Percentiles rank a stretch among this genome's conserved stretches.
phyloP scores from a whole-genome alignment of 345 rosid species.

The Brassica rapa region DNA sequence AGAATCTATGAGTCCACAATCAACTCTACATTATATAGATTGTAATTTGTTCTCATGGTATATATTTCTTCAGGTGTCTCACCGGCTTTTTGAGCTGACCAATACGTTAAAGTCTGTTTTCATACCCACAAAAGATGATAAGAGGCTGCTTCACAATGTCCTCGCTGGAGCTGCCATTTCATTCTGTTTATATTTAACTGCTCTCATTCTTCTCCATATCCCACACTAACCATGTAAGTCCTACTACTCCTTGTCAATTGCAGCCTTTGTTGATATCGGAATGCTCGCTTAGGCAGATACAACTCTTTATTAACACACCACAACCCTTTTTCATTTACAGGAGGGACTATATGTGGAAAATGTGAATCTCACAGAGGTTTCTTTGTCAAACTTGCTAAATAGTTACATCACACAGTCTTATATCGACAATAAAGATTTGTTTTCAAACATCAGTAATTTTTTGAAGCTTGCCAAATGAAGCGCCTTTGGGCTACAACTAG shows the following conservation, averaged over 20 bases:
- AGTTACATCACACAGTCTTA: slow-evolving; percentile 22
- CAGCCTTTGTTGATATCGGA: not conserved
- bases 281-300: not conserved
- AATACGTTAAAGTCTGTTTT: slow-evolving; percentile 68
- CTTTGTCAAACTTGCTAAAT: slow-evolving; percentile 25
- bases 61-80: slow-evolving; percentile 60
- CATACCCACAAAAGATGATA: slow-evolving; percentile 74
- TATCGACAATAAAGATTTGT: slow-evolving; percentile 29
- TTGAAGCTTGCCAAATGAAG: slow-evolving; percentile 32
- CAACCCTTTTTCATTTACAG: slow-evolving; percentile 18
- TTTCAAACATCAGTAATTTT: slow-evolving; percentile 12
- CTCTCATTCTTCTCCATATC: slow-evolving; percentile 80
- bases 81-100: slow-evolving; percentile 75
- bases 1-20: not conserved
- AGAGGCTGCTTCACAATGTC: slow-evolving; percentile 62
- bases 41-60: slow-evolving; percentile 20
- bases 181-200: slow-evolving; percentile 52
- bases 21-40: not conserved
- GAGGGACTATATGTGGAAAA: slow-evolving; percentile 16
- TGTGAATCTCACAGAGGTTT: slow-evolving; percentile 25
- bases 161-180: slow-evolving; percentile 66
- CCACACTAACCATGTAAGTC: slow-evolving; percentile 49
- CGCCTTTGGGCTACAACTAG: slow-evolving; percentile 14
- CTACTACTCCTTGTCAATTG: not conserved
- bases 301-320: not conserved